Evolutionary conservation across 2,329 filamentous ascomycete genomes (phyloP), one percentile per base, ranked within the genome.

Genomic region (Pseudodiploospora longispora): DNA sequence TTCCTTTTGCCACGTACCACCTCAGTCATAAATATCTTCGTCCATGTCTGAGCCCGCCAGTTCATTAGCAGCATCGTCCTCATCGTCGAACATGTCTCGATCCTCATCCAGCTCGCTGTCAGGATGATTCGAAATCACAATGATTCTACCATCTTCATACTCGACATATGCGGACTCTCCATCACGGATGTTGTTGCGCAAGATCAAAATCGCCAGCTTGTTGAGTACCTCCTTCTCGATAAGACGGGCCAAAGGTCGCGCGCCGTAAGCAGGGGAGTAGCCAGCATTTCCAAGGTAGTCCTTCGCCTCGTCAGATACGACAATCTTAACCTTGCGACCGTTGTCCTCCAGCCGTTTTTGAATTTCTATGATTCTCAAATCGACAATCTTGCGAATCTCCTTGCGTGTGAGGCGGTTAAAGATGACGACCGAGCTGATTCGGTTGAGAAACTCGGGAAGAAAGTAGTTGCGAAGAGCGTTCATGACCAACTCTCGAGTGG

Each of bases 191-290:
- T 78, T 82, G 51, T 88, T 88, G 51, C 89, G 80, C 27, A 98
- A 75, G 51, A 98, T 94, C 51, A 97, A 76, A 35, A 98, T 86
- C 2, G 93, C 93, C 51, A 98, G 72, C 40, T 83, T 82, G 67
- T 98, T 98, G 57, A 98, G 80, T 3, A 98, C 88, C 66, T 98
- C 93, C 68, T 93, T 93, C 72, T 98, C 93, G 55, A 98, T 96
- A 47, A 98, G 78, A 42, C 93, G 79, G 12, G 84, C 81, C 27
- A 98, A 71, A 32, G 93, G 93, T 46, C 93, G 79, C 35, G 93
- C 93, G 64, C 93, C 93, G 58, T 98, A 98, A 1, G 87, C 89
- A 1, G 93, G 93, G 10, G 87, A 95, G 70, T 98, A 98, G 7
- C 93, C 93, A 1, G 90, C 86, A 35, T 78, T 80, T 55, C 89